Percentiles rank a stretch among this genome's conserved stretches.
phyloP scores from a whole-genome alignment of 2,329 filamentous ascomycete genomes.

The Claviceps sorghi region DNA sequence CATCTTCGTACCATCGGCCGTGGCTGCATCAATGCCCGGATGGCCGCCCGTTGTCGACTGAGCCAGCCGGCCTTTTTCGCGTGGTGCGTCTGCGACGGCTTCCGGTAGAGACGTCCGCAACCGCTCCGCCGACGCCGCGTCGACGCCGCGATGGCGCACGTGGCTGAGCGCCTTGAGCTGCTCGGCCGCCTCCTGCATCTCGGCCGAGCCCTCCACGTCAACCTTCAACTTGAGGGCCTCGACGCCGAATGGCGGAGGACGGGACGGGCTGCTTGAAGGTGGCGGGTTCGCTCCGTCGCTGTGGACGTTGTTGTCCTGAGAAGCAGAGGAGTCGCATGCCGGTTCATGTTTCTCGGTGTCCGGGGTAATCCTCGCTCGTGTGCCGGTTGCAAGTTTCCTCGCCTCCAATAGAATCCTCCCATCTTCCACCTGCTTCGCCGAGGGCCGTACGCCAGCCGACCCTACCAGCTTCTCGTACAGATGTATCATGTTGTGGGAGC shows the following conservation, averaged over 20 bases:
- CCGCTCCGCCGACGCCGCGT: slow-evolving; percentile 18
- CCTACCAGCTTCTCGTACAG: slow-evolving; percentile 46
- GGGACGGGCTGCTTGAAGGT: slow-evolving; percentile 16
- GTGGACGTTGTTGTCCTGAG: slow-evolving; percentile 12
- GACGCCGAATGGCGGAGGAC: slow-evolving; percentile 8
- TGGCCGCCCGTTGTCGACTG: slow-evolving; percentile 19
- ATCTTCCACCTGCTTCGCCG: slow-evolving; percentile 40
- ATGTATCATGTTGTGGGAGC: slow-evolving; percentile 52
- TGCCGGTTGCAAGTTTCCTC: slow-evolving; percentile 28
- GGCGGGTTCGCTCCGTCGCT: slow-evolving; percentile 13
- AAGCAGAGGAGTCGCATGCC: slow-evolving; percentile 11
- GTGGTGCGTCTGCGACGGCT: slow-evolving; percentile 18
- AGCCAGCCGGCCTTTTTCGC: slow-evolving; percentile 9
- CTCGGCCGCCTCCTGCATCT: slow-evolving; percentile 55
- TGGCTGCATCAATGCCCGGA: slow-evolving; percentile 12
- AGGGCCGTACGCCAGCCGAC: slow-evolving; percentile 26
- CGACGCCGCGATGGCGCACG: slow-evolving; percentile 40
- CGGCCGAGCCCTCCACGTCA: slow-evolving; percentile 44
- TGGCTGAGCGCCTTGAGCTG: slow-evolving; percentile 52
- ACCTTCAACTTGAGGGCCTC: slow-evolving; percentile 18
- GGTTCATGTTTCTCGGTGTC: slow-evolving; percentile 16
- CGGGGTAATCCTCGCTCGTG: slow-evolving; percentile 15
- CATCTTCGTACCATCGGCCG: slow-evolving; percentile 12
- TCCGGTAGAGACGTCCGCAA: slow-evolving; percentile 26
- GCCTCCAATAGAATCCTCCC: slow-evolving; percentile 42